These are phyloP conservation scores for Ascochyta viciae-villosae DNA, from an alignment of 2,329 filamentous ascomycete genomes.

Conservation along the genomic window DNA sequence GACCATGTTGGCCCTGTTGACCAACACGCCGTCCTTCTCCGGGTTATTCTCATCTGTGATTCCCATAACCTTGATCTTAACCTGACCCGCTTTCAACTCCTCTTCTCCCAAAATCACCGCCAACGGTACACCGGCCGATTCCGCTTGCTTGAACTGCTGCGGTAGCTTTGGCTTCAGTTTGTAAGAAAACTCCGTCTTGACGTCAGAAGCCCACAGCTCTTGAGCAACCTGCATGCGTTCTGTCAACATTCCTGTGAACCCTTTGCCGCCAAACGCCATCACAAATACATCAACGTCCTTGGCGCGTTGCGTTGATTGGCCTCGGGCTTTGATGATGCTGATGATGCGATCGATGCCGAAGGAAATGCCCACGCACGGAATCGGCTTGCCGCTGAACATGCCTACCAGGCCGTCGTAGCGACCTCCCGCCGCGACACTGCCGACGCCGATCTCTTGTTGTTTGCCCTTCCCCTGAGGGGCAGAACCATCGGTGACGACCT, in stretches of 20 bases:
- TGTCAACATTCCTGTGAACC: constrained; percentile 78
- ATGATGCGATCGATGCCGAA: constrained; percentile 97
- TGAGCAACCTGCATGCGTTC: constrained; percentile 84
- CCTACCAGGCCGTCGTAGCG: constrained; percentile 92
- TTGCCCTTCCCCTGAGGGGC: constrained; percentile 56
- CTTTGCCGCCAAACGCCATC: constrained; percentile 92
- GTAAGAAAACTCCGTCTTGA: constrained; percentile 90
- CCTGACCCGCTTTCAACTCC: constrained; percentile 81
- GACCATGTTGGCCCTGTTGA: constrained; percentile 69
- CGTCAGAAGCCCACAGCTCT: constrained; percentile 82
- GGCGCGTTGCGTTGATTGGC: constrained; percentile 67
- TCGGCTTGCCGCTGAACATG: constrained; percentile 90
- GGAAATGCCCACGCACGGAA: constrained; percentile 90
- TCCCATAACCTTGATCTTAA: constrained; percentile 87
- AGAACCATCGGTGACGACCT: constrained; percentile 83
- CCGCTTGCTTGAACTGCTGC: constrained; percentile 90
- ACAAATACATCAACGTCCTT: constrained; percentile 90
- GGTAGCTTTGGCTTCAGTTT: constrained; percentile 91
- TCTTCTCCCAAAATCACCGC: constrained; percentile 91
- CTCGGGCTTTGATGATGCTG: constrained; percentile 82
- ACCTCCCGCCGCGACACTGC: constrained; percentile 86
- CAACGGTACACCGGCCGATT: constrained; percentile 79
- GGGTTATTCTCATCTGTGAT: constrained; percentile 77
- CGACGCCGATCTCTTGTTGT: constrained; percentile 69
- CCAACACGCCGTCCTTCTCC: constrained; percentile 85